Evolutionary conservation across 208 protist genomes (phyloP).

Genomic region (Trypanosoma congolense): DNA sequence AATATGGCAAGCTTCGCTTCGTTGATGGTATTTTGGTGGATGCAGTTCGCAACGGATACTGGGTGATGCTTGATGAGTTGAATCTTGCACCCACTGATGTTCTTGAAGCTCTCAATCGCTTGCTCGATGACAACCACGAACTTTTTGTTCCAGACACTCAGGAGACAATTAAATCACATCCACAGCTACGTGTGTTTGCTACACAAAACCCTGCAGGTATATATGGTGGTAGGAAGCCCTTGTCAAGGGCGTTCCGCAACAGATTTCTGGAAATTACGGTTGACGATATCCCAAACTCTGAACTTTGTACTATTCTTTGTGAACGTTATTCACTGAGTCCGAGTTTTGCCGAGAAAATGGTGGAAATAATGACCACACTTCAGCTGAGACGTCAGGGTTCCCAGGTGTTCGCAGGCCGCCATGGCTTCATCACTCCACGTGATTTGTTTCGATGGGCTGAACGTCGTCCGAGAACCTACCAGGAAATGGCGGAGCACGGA

Average conservation of each 20-base stretch:
- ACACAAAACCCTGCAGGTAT: constrained; percentile 99
- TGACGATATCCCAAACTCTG: constrained; percentile 97
- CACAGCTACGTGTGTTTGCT: constrained; percentile 99
- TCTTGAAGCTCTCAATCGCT: constrained; percentile 99
- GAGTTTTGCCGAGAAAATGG: constrained; percentile 91
- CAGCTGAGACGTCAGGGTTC: constrained; percentile 90
- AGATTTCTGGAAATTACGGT: constrained; percentile 99
- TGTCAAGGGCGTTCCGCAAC: constrained; percentile 99
- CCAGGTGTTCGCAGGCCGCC: constrained; percentile 98
- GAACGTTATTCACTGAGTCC: constrained; percentile 92
- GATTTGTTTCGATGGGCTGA: constrained; percentile 99
- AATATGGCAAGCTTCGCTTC: constrained; percentile 95
- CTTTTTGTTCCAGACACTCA: constrained; percentile 99
- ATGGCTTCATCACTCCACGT: constrained; percentile 99
- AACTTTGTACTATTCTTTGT: constrained; percentile 96
- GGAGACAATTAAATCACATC: constrained; percentile 97
- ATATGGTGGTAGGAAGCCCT: constrained; percentile 96
- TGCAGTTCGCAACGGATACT: constrained; percentile 97
- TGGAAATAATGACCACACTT: constrained; percentile 95
- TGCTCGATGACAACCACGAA: constrained; percentile 99
- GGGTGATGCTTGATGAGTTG: constrained; percentile 99
- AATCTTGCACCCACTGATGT: constrained; percentile 99
- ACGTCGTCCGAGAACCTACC: constrained; percentile 81
- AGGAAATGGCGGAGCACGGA: constrained; percentile 95
- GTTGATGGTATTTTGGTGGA: constrained; percentile 96